These are phyloP conservation scores for Sideroxylon spinosum DNA, from an alignment of 179 eudicot genomes.

Conservation along the genomic window DNA sequence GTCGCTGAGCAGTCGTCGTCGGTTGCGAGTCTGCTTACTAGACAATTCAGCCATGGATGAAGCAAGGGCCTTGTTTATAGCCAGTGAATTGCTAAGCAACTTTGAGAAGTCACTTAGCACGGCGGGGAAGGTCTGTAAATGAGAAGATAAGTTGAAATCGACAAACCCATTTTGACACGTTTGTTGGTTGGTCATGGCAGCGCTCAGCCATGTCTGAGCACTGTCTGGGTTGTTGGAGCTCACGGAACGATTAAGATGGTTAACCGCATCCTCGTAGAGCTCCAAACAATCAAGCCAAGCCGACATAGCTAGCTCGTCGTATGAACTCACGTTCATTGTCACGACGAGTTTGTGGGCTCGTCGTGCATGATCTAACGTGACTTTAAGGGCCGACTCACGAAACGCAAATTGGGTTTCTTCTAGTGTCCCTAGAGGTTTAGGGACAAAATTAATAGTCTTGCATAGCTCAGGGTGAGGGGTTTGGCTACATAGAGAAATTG, in stretches of 20 bases:
- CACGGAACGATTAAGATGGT: slow-evolving; percentile 37
- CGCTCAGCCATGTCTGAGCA: slow-evolving; percentile 55
- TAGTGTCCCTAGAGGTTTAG: slow-evolving; percentile 10
- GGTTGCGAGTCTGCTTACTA: not conserved
- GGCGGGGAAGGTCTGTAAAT: slow-evolving; percentile 22
- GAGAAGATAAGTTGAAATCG: slow-evolving; percentile 38
- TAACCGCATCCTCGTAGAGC: slow-evolving; percentile 47
- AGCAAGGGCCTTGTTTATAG: slow-evolving; percentile 30
- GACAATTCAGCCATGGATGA: slow-evolving; percentile 3
- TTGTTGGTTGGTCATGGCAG: slow-evolving; percentile 48
- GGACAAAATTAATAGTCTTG: slow-evolving; percentile 15
- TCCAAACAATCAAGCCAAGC: slow-evolving; percentile 68
- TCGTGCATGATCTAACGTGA: slow-evolving; percentile 34
- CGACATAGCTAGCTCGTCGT: slow-evolving; percentile 23
- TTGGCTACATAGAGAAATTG: slow-evolving; percentile 32
- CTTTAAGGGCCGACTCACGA: slow-evolving; percentile 25
- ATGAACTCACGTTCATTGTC: slow-evolving; percentile 30
- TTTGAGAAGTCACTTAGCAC: slow-evolving; percentile 29
- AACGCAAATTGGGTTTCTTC: slow-evolving; percentile 21
- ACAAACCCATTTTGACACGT: slow-evolving; percentile 56
- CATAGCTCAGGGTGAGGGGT: slow-evolving; percentile 45
- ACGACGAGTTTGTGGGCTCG: slow-evolving; percentile 29
- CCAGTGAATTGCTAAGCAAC: slow-evolving; percentile 43
- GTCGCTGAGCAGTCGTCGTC: slow-evolving; percentile 27
- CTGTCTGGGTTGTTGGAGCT: not conserved